Evolutionary conservation across 169 alveolate genomes (phyloP), one percentile per base, ranked within the genome.

Genomic region (Eimeria praecox): DNA sequence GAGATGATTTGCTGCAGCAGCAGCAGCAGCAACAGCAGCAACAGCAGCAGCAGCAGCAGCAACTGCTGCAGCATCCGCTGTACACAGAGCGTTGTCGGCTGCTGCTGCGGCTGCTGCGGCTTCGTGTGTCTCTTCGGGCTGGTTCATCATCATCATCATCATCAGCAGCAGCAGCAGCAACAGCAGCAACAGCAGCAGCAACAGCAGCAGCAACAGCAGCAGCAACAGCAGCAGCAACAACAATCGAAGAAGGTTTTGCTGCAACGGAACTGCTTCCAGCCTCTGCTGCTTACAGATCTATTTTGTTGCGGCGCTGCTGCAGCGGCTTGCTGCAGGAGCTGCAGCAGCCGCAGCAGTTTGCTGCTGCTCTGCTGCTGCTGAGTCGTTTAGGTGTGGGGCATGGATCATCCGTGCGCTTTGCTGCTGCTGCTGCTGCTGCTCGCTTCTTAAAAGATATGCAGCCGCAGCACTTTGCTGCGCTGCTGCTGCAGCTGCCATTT

Each of bases 31-130:
- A 8, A 56, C 62, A 3, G 86, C 86, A 38, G 86, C 62, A 3
- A 59, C 86, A 38, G 86, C 86, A 75, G 86, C 56, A 75, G 62
- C 86, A 75, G 16, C 69, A 46, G 49, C 90, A 8, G 69, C 90
- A 46, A 42, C 38, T 46, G 90, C 90, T n/a, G 59, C 44, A 42
- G 30, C 95, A 91, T 64, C 95, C 95, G 33, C 71, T 91, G 95
- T 91, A 91, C 83, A 66, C 71, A 33, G 71, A 73, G 54, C 95
- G 95, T 5, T 40, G 71, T 30, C 66, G 71, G 49, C 80, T 66
- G 49, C 69, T 91, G 85, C 91, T 91, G 49, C 91, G 73, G n/a
- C 90, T 85, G 69, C 91, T 91, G 66, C 95, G 95, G n/a, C 49
- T 69, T 5, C 80, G 95, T 22, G 95, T 91, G 40, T 85, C 86